Base-by-base conservation (phyloP, 768 basidiomycete genomes). In the Hysterangium stoloniferum region DNA sequence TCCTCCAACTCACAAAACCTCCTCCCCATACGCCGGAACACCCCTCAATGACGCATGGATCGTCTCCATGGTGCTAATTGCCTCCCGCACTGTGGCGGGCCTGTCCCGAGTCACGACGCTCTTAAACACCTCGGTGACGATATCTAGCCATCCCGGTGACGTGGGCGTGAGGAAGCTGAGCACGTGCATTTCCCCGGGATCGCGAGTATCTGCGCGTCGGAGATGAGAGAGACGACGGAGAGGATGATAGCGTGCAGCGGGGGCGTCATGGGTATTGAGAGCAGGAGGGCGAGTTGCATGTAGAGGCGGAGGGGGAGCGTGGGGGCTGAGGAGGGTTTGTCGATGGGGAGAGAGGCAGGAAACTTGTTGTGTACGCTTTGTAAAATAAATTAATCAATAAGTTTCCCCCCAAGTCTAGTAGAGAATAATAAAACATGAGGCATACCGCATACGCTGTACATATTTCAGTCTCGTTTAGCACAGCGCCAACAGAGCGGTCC, bases 151-250 rank as follows among this genome's bases (percentile, higher is more conserved):
- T 4, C 79, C 74, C 0, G 81, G 77, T 1, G 81, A 79, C 9
- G 82, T 82, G 1, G 86, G 86, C 2, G 78, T 80, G 28, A 88
- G 71, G 42, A 79, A 76, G 55, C 84, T 79, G 50, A 84, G 78
- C 38, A 79, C 78, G 32, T 72, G 67, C 80, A 90, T 84, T 46
- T 78, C 65, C 9, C 60, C 59, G 86, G 77, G 2, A 87, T 70
- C 45, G 73, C 73, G 0, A 79, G 75, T 0, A 83, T 83, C 60
- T 87, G 82, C 13, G 62, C 59, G 55, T 90, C 87, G 3, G 79
- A 73, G 22, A 90, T 69, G 59, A 88, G 78, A 15, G 78, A 74
- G 20, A 82, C 75, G 46, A 88, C 73, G 34, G 73, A 73, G 41
- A 88, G 71, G 19, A 88, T 73, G 27, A 78, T 81, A 20, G 71